Conservation (phyloP, 192 early-diverging fungal genomes). For the Chytriomyces confervae region DNA sequence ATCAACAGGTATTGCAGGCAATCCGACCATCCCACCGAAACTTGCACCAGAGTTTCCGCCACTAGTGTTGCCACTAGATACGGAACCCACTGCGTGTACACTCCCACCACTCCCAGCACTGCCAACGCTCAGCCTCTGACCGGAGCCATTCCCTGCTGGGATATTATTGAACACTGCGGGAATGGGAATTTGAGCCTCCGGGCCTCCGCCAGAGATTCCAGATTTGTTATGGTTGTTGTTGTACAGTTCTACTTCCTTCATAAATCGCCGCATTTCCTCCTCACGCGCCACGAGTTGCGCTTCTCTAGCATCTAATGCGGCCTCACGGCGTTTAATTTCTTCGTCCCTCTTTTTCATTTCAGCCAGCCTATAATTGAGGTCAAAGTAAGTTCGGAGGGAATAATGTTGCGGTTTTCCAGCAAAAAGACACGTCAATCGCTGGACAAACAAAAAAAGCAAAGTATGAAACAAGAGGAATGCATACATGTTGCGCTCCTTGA, state of each 20-base stretch:
- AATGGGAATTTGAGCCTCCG: not conserved
- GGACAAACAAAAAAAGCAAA: not conserved
- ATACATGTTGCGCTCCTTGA: slow-evolving; percentile 21
- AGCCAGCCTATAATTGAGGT: slow-evolving; percentile 7
- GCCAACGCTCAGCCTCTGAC: not conserved
- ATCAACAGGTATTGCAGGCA: too few species aligned
- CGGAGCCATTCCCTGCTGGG: not conserved
- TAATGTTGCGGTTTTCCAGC: too few species aligned
- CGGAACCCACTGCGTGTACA: not conserved
- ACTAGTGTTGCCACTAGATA: not conserved
- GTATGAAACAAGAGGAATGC: not conserved
- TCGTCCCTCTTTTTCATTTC: slow-evolving; percentile 41
- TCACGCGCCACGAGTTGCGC: slow-evolving; percentile 24
- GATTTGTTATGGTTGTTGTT: not conserved
- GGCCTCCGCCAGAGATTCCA: too few species aligned
- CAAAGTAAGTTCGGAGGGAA: too few species aligned
- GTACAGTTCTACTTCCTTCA: not conserved
- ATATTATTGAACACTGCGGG: not conserved
- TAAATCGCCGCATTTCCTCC: slow-evolving; percentile 29
- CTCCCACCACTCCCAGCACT: not conserved
- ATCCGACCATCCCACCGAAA: too few species aligned
- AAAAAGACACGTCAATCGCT: not conserved
- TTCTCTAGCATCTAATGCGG: slow-evolving; percentile 30
- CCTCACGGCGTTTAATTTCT: slow-evolving; percentile 36
- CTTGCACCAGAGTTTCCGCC: too few species aligned